A percentile compares a stretch with the other conserved stretches of the same genome.
These are phyloP conservation scores for Phlebiopsis flavidoalba DNA, from an alignment of 768 basidiomycete species.

Conservation along the genomic window DNA sequence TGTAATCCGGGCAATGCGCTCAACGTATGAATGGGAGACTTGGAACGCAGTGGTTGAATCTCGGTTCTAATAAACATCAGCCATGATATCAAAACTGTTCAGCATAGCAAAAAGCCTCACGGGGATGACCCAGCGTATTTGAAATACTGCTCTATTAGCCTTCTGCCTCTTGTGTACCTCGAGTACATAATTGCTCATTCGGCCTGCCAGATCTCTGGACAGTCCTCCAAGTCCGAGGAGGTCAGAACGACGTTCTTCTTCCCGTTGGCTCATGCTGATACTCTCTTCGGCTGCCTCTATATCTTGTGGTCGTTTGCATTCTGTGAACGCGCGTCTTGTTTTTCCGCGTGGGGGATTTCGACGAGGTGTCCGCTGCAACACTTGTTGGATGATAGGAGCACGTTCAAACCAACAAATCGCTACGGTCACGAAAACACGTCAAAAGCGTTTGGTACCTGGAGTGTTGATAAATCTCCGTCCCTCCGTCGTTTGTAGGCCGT, in stretches of 20 bases:
- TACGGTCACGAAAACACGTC: no score
- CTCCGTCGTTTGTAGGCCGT: conserved; percentile 38
- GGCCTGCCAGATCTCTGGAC: conserved; percentile 67
- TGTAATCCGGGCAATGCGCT: conserved; percentile 42
- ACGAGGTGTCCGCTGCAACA: conserved; percentile 21
- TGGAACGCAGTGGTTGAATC: conserved; percentile 57
- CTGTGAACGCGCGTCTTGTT: conserved; percentile 20
- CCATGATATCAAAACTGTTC: not conserved
- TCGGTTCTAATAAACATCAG: conserved; percentile 48
- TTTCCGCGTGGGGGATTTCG: conserved; percentile 34
- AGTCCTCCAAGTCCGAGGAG: conserved; percentile 82
- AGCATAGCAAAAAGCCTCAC: conserved; percentile 33
- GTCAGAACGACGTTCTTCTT: conserved; percentile 40
- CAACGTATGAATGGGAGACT: conserved; percentile 55
- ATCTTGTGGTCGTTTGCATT: conserved; percentile 21
- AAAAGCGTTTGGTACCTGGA: conserved; percentile 44
- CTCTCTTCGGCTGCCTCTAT: conserved; percentile 23
- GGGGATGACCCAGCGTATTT: conserved; percentile 56
- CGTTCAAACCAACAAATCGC: not conserved
- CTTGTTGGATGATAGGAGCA: not conserved
- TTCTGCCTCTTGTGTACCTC: conserved; percentile 71
- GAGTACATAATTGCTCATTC: conserved; percentile 65
- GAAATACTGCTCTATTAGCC: conserved; percentile 71
- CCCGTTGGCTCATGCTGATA: conserved; percentile 24
- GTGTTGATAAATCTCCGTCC: conserved; percentile 45